Percentiles rank a stretch among this genome's conserved stretches.
These are phyloP conservation scores for Saccharomycopsis crataegensis DNA, from an alignment of 1,139 yeast species.

Conservation along the genomic window DNA sequence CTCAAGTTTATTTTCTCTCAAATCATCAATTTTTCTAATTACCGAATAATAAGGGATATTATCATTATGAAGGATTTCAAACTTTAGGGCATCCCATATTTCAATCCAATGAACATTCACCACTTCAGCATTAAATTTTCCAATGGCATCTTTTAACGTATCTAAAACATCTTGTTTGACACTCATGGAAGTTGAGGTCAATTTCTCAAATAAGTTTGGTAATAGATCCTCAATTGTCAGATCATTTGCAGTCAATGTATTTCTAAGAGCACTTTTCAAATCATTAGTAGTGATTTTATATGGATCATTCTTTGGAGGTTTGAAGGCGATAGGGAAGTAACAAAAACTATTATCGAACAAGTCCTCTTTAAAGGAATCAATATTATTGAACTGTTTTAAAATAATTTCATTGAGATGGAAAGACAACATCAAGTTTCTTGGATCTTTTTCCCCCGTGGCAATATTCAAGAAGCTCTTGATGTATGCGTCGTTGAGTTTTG, in stretches of 20 bases:
- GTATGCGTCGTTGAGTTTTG: conserved; percentile 33
- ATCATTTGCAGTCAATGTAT: conserved; percentile 57
- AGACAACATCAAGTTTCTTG: conserved; percentile 70
- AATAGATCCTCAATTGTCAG: conserved; percentile 67
- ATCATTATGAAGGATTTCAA: conserved; percentile 71
- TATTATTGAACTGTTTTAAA: conserved; percentile 38
- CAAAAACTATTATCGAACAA: conserved; percentile 86
- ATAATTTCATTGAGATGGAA: conserved; percentile 52
- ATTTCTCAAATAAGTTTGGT: conserved; percentile 73
- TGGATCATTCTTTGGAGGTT: conserved; percentile 89
- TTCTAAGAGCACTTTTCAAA: conserved; percentile 49
- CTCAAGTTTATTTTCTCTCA: conserved; percentile 19
- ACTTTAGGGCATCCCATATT: conserved; percentile 84
- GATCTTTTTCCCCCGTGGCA: conserved; percentile 90
- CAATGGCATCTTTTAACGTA: conserved; percentile 53
- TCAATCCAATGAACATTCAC: conserved; percentile 58
- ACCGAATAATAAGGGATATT: conserved; percentile 26
- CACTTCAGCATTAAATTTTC: conserved; percentile 40
- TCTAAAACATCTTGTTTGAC: conserved; percentile 72
- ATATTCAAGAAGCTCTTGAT: conserved; percentile 55
- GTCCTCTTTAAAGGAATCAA: conserved; percentile 41
- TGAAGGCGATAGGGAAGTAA: conserved; percentile 93
- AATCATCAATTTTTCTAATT: not conserved
- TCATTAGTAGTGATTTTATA: conserved; percentile 73
- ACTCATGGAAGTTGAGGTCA: conserved; percentile 71